Base-by-base conservation (phyloP, 805 yeast species). In the Wickerhamomyces tratensis region DNA sequence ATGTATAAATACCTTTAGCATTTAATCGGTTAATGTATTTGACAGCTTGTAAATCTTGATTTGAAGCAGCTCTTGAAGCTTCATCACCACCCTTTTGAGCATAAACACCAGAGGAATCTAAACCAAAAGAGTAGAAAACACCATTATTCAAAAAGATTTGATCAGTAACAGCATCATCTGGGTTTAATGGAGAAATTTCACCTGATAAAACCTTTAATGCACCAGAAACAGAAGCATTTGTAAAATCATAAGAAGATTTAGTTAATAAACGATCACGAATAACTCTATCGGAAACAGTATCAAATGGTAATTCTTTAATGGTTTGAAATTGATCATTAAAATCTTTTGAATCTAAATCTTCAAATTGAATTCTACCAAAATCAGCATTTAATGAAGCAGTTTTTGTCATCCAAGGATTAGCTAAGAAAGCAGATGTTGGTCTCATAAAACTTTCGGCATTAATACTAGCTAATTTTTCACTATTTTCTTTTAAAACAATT, bases 261-360 rank as follows among this genome's bases (percentile, higher is more conserved):
- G 78, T 77, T 44, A 87, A 65, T 41, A 87, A 62, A 50, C 81
- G 77, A 57, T 93, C 98, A 51, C 89, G 74, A 39, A 80, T 64
- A 39, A 87, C 69, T 47, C 89, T 74, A 47, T 85, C 88, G 42
- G 74, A 75, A 42, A 86, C 62, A 25, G 74, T 60, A 2, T 68
- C 56, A 33, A 69, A 67, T 31, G 87, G 78, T 47, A 87, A 69
- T 49, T 88, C 96, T 48, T 78, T 76, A 39, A 86, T 71, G 4
- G 86, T 71, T 67, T 93, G 98, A 56, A 79, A 79, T 52, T 93
- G 97, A 50, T 84, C 95, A 59, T 88, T 88, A 85, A 94, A 89
- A 53, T 91, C 96, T 53, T 81, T 81, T 67, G 67, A 47, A 62
- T 74, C 12, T 25, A 14, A 12, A 26, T 49, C 55, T 8, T 47